These are phyloP conservation scores for Ophiocordyceps camponoti-floridani DNA, from an alignment of 2,329 filamentous ascomycete species.

Conservation along the genomic window DNA sequence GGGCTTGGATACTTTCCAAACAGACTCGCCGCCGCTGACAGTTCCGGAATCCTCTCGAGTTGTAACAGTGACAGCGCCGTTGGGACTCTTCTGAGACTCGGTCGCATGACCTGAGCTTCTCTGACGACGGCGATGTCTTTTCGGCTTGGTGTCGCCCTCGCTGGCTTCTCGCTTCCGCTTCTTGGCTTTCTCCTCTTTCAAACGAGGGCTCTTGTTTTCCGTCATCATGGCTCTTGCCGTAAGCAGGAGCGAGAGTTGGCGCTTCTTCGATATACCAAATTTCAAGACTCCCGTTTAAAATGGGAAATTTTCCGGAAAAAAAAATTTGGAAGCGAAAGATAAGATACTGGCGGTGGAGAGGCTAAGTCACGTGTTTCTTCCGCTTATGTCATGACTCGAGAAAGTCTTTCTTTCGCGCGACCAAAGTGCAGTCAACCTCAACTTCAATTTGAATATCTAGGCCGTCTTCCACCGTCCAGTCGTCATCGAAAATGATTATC, in stretches of 20 bases:
- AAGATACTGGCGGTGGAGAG: conserved; percentile 18
- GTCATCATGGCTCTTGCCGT: conserved; percentile 13
- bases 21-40: conserved; percentile 13
- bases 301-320: conserved; percentile 12
- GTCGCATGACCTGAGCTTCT: neutral
- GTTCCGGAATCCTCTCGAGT: conserved; percentile 7
- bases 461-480: neutral
- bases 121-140: conserved; percentile 5
- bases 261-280: neutral
- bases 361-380: conserved; percentile 7
- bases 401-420: neutral
- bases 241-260: neutral
- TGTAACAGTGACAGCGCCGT: neutral
- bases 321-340: conserved; percentile 9
- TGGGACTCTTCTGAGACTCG: neutral
- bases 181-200: conserved; percentile 19
- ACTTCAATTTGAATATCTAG: neutral
- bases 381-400: conserved; percentile 3
- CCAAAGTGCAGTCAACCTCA: neutral
- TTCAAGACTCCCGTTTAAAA: neutral
- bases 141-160: conserved; percentile 22
- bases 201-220: conserved; percentile 12
- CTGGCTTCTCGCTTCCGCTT: conserved; percentile 29
- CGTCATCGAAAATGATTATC: conserved; percentile 83
- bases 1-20: conserved; percentile 44